These are phyloP conservation scores for Teunomyces lycoperdinae DNA, from an alignment of 805 yeast genomes.

Conservation along the genomic window DNA sequence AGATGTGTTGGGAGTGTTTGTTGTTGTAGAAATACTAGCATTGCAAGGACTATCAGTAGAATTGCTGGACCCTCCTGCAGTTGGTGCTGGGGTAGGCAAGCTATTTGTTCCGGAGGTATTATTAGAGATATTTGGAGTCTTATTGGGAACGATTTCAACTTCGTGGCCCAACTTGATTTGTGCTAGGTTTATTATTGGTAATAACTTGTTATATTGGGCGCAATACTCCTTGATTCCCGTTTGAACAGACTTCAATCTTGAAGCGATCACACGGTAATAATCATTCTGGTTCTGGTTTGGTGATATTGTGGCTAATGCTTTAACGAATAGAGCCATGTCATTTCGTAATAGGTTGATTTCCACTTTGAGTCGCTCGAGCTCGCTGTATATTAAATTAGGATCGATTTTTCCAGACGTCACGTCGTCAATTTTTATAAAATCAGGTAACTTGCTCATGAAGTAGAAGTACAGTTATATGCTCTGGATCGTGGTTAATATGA, in stretches of 20 bases:
- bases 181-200: constrained; percentile 50
- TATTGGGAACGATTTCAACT: constrained; percentile 43
- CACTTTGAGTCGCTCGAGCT: constrained; percentile 38
- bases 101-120: neutral
- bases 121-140: neutral
- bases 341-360: constrained; percentile 42
- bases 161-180: constrained; percentile 50
- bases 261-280: constrained; percentile 36
- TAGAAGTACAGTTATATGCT: neutral
- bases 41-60: neutral
- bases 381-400: constrained; percentile 41
- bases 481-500: neutral
- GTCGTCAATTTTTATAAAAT: constrained; percentile 40
- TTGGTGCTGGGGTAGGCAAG: constrained; percentile 5
- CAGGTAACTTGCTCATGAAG: constrained; percentile 21
- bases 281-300: constrained; percentile 33
- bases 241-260: constrained; percentile 36
- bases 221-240: constrained; percentile 41
- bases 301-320: constrained; percentile 34
- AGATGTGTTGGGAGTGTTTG: neutral
- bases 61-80: neutral
- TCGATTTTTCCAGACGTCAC: constrained; percentile 41
- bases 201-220: constrained; percentile 41
- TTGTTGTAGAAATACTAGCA: neutral
- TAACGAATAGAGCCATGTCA: constrained; percentile 38